phyloP scores from a whole-genome alignment of 2,329 filamentous ascomycete species.

The Graphiopsis chlorocephala region DNA sequence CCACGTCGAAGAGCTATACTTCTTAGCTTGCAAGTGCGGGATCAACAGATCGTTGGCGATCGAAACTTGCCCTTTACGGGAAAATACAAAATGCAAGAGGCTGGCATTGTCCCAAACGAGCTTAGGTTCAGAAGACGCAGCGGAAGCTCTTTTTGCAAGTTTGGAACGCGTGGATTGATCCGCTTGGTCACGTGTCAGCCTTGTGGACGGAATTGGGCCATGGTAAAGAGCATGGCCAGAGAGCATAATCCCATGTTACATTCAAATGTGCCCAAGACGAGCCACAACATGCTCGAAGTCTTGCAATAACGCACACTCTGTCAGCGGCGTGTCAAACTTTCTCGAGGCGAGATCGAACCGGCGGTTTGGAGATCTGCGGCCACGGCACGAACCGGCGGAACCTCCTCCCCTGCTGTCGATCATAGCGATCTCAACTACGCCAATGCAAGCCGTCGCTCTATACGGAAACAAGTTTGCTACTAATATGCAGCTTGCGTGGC shows the following conservation, averaged over 20 bases:
- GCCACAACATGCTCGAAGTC: background rate
- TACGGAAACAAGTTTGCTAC: background rate
- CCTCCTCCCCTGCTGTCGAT: slow-evolving; percentile 4
- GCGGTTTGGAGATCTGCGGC: background rate
- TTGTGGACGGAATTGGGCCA: background rate
- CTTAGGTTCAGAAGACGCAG: background rate
- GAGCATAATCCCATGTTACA: background rate
- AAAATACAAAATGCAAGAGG: background rate
- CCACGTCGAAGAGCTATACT: background rate
- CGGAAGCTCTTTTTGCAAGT: background rate
- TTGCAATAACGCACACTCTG: background rate
- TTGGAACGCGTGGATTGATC: background rate
- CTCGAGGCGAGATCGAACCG: background rate
- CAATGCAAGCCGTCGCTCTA: background rate
- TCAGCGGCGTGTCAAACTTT: slow-evolving; percentile 1
- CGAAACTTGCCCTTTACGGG: background rate
- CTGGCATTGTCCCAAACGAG: background rate
- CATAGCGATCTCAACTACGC: background rate
- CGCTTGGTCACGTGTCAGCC: background rate
- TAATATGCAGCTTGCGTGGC: slow-evolving; percentile 6
- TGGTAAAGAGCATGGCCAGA: background rate
- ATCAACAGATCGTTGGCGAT: background rate
- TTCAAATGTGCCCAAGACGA: background rate
- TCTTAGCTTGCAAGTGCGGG: background rate
- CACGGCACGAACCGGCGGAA: background rate